phyloP scores from a whole-genome alignment of 192 early-diverging fungal species.

The Diversispora epigaea region DNA sequence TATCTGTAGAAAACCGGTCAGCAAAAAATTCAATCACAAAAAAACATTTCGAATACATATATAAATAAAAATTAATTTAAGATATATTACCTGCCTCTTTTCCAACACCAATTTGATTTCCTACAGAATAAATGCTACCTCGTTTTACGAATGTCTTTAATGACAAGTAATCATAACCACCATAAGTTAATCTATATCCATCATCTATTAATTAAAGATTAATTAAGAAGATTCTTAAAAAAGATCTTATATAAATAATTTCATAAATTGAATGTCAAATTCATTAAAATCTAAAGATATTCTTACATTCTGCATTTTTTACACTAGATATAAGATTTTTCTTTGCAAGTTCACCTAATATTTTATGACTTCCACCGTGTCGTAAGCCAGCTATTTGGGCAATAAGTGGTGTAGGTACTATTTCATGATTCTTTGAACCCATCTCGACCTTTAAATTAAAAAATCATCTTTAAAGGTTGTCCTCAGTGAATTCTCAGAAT shows the following conservation, averaged over 20 bases:
- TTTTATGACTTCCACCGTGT: constrained; percentile 81
- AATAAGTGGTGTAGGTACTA: constrained; percentile 91
- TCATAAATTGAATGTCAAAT: background rate
- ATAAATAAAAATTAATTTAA: too few species aligned
- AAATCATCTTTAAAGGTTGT: background rate
- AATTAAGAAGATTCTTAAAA: constrained; percentile 6
- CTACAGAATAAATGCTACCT: constrained; percentile 87
- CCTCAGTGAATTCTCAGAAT: background rate
- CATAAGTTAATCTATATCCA: constrained; percentile 96
- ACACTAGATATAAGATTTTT: constrained; percentile 87
- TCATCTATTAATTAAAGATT: constrained; percentile 58
- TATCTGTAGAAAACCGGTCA: constrained; percentile 59
- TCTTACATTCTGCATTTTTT: constrained; percentile 75
- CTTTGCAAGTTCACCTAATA: constrained; percentile 83
- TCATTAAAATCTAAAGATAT: background rate
- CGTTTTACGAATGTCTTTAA: constrained; percentile 89
- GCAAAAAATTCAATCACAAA: background rate
- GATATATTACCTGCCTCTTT: constrained; percentile 81
- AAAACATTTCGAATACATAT: background rate
- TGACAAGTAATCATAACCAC: constrained; percentile 99
- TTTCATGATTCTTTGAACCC: constrained; percentile 97
- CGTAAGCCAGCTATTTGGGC: constrained; percentile 91
- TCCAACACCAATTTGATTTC: constrained; percentile 99
- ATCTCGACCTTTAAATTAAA: constrained; percentile 70
- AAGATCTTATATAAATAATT: background rate